phyloP scores from a whole-genome alignment of 495 filamentous ascomycete species.

The Margaritispora aquatica region DNA sequence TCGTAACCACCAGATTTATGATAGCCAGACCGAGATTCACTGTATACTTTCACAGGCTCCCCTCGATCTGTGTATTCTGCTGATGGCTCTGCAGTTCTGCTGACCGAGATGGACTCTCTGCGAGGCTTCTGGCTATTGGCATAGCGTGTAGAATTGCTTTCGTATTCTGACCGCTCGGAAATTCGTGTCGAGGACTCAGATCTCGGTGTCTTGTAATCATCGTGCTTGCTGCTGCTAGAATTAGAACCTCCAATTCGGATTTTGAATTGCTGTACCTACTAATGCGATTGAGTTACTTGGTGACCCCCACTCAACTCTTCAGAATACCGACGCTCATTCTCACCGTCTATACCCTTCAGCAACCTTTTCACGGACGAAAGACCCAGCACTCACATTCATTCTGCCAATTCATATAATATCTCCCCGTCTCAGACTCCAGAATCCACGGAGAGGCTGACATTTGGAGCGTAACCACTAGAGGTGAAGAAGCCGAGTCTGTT shows the following conservation, averaged over 20 bases:
- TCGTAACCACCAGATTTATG: background rate
- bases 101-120: background rate
- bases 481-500: background rate
- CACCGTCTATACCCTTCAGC: background rate
- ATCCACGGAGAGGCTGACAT: constrained; percentile 2
- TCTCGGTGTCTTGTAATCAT: background rate
- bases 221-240: background rate
- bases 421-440: background rate
- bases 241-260: background rate
- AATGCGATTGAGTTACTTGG: background rate
- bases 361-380: background rate
- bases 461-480: background rate
- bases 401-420: background rate
- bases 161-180: background rate
- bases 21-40: background rate
- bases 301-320: background rate
- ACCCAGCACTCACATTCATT: background rate
- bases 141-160: background rate
- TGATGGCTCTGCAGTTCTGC: background rate
- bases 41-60: background rate
- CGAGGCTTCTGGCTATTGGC: background rate
- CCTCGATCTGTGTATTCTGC: background rate
- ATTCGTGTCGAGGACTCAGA: background rate
- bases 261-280: background rate
- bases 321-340: background rate